Conservation (phyloP, 495 filamentous ascomycete genomes). For the Cetradonia linearis region DNA sequence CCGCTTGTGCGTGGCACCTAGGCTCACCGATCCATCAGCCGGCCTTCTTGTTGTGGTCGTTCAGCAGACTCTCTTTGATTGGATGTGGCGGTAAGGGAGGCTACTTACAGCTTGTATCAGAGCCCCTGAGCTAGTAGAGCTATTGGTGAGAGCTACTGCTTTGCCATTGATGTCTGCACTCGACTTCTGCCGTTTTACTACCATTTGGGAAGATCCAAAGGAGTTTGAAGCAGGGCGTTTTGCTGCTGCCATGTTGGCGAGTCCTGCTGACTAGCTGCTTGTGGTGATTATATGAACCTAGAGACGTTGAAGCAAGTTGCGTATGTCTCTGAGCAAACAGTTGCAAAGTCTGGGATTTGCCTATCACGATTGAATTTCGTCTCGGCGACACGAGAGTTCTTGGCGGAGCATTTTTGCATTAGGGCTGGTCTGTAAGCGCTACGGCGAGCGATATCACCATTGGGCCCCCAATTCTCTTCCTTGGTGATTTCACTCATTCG, state of each 20-base stretch:
- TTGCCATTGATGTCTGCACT: slow-evolving; percentile 54
- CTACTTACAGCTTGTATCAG: slow-evolving; percentile 73
- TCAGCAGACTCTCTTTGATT: slow-evolving; percentile 18
- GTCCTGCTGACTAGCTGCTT: neutral
- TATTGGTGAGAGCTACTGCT: slow-evolving; percentile 53
- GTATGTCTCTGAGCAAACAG: neutral
- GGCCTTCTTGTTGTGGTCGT: slow-evolving; percentile 20
- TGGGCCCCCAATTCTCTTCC: slow-evolving; percentile 1
- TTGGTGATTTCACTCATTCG: neutral
- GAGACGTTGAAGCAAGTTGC: neutral
- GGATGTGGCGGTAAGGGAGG: slow-evolving; percentile 2
- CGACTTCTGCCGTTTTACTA: slow-evolving; percentile 81
- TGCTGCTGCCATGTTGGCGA: slow-evolving; percentile 63
- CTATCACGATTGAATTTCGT: neutral
- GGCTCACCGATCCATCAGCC: slow-evolving; percentile 27
- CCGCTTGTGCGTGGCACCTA: slow-evolving; percentile 77
- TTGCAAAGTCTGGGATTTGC: too few species aligned
- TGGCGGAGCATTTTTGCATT: neutral
- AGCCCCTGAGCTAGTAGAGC: slow-evolving; percentile 57
- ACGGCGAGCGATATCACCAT: slow-evolving; percentile 2
- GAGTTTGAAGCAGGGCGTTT: slow-evolving; percentile 77
- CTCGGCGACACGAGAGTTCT: neutral
- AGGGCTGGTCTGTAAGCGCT: slow-evolving; percentile 12
- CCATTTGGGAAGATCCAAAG: slow-evolving; percentile 67
- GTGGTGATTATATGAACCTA: neutral